Evolutionary conservation across 1,284 basidiomycete species (phyloP), one percentile per base, ranked within the genome.

Genomic region (Boletellus deceptivus): DNA sequence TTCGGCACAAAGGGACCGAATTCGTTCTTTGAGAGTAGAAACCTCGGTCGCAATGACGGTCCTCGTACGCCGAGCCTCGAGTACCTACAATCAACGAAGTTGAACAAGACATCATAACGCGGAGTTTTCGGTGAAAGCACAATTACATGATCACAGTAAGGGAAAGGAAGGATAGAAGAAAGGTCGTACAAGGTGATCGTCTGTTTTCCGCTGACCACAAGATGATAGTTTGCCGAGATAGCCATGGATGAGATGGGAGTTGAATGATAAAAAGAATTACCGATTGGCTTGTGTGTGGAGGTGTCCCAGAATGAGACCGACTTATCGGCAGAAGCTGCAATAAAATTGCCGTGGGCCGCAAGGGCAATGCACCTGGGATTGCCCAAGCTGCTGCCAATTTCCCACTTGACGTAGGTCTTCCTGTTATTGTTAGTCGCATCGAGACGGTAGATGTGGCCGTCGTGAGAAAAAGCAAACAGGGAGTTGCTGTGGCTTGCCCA

Each of bases 271-370:
- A 20, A 20, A 20, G 20, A 20, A 4, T 4, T 20, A 20, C 20
- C 20, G 20, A 20, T 20, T 20, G 2, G 20, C 3, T 20, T 20
- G 20, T 20, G 20, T 31, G 34, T 6, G 10, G n/a, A 29, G 9
- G 43, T 25, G n/a, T 45, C 43, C 43, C 43, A 45, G 24, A 36
- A 10, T 17, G 43, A 45, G n/a, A 45, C n/a, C 3, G 24, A 45
- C 3, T 34, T 27, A 8, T 13, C 34, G 1, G 33, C 10, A 4
- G 20, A 34, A 8, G 16, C 31, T 16, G 33, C 33, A 4, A 44
- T 11, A 18, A 45, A 35, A 1, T 24, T 4, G 16, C 20, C 22
- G 8, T 27, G 36, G 6, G 9, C 25, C 17, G 43, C n/a, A 3
- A 45, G 16, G 22, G 33, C 24, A 8, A 36, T 45, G n/a, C 34